Percentiles rank a stretch among this genome's conserved stretches.
phyloP scores from a whole-genome alignment of 2,329 filamentous ascomycete species.

The Ascochyta fabae region DNA sequence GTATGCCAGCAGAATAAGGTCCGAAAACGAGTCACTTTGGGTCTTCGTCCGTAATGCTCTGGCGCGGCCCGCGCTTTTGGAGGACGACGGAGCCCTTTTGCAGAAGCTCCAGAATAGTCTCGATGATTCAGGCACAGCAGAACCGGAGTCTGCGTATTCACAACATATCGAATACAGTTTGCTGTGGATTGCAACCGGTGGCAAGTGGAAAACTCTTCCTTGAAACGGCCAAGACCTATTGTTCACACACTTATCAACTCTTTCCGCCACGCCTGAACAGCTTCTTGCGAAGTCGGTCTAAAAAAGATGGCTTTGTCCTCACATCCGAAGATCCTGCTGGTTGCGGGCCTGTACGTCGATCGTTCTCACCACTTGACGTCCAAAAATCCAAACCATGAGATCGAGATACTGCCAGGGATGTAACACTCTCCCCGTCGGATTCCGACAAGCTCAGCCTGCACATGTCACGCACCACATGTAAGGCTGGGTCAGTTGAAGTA shows the following conservation, averaged over 20 bases:
- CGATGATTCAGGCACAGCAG: conserved; percentile 8
- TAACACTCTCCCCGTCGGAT: background rate
- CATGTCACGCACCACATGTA: background rate
- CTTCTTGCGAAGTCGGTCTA: background rate
- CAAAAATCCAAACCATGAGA: conserved; percentile 13
- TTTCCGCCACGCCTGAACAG: background rate
- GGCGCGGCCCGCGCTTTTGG: conserved; percentile 22
- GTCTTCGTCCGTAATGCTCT: conserved; percentile 38
- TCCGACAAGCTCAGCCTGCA: background rate
- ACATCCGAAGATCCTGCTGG: conserved; percentile 16
- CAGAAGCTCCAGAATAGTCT: conserved; percentile 16
- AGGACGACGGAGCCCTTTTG: conserved; percentile 11
- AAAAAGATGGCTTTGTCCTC: background rate
- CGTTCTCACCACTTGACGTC: background rate
- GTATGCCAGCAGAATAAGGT: conserved; percentile 29
- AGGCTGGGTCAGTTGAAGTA: conserved; percentile 1
- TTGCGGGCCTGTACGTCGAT: background rate
- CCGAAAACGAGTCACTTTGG: conserved; percentile 44
- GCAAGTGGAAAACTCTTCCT: background rate
- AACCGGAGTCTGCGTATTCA: conserved; percentile 1
- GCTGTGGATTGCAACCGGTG: conserved; percentile 23
- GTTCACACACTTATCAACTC: background rate
- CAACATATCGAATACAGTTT: conserved; percentile 17
- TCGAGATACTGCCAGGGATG: background rate
- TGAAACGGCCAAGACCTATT: background rate